A percentile compares a stretch with the other conserved stretches of the same genome.
Evolutionary conservation across 164 flowering plant genomes (phyloP).

Genomic region (Vitis rotundifolia): DNA sequence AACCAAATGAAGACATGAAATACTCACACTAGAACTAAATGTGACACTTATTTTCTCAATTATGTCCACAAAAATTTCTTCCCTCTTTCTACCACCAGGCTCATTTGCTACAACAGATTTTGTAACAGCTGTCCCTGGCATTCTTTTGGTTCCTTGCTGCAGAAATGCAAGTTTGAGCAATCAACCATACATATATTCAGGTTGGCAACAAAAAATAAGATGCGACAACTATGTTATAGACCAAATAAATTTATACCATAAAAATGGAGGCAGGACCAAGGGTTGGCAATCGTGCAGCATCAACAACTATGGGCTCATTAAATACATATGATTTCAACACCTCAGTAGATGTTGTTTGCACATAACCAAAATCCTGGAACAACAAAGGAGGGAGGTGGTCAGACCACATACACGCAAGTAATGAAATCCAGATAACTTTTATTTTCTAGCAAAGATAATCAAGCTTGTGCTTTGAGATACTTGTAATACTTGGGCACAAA

Average conservation of each 20-base stretch:
- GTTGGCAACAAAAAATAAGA: background rate
- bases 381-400: background rate
- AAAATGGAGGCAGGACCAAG: constrained; percentile 91
- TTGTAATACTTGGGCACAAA: no score
- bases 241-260: constrained; percentile 53
- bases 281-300: constrained; percentile 74
- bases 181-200: constrained; percentile 15
- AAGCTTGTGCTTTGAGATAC: no score
- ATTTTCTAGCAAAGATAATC: no score
- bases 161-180: constrained; percentile 17
- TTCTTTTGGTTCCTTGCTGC: constrained; percentile 94
- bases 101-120: constrained; percentile 96
- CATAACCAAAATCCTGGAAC: constrained; percentile 90
- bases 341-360: constrained; percentile 95
- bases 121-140: constrained; percentile 97
- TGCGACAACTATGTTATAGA: background rate
- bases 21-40: constrained; percentile 94
- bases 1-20: constrained; percentile 2
- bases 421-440: no score
- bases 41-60: constrained; percentile 93
- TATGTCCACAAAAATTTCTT: constrained; percentile 93
- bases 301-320: constrained; percentile 89
- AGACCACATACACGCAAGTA: no score
- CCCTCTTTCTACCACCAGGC: constrained; percentile 87
- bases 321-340: constrained; percentile 82